Conservation (phyloP, 1,284 basidiomycete genomes). For the Pseudozyma tsukubaensis region DNA sequence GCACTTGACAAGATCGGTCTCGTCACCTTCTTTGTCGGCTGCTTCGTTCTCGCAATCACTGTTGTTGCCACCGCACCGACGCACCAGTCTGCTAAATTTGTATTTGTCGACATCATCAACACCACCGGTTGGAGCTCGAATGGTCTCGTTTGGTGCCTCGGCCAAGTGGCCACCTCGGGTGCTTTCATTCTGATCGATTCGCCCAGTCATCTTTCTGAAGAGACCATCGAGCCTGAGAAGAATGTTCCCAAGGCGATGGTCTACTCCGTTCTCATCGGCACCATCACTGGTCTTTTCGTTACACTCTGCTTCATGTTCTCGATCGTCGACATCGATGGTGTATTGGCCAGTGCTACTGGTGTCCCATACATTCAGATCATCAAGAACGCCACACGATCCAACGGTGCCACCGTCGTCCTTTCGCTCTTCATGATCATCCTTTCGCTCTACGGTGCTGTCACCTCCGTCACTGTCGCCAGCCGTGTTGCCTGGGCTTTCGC, state of each 20-base stretch:
- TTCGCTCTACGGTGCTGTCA: constrained; percentile 35
- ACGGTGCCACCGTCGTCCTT: constrained; percentile 32
- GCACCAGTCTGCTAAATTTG: constrained; percentile 31
- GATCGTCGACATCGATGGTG: constrained; percentile 38
- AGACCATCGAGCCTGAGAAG: constrained; percentile 37
- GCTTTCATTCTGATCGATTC: constrained; percentile 39
- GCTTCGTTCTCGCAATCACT: constrained; percentile 38
- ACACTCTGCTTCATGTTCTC: constrained; percentile 44
- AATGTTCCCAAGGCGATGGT: constrained; percentile 43
- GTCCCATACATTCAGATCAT: constrained; percentile 38
- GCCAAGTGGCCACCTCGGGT: constrained; percentile 33
- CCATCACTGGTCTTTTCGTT: constrained; percentile 30
- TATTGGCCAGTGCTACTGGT: constrained; percentile 22
- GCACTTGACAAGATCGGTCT: constrained; percentile 34
- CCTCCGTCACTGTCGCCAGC: constrained; percentile 30
- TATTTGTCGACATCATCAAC: constrained; percentile 40
- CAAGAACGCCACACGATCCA: constrained; percentile 32
- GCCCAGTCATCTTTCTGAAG: constrained; percentile 36
- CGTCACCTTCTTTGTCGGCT: constrained; percentile 29
- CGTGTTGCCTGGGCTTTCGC: constrained; percentile 39
- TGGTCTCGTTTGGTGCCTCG: constrained; percentile 29
- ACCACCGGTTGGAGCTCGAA: constrained; percentile 30
- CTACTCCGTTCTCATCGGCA: constrained; percentile 35
- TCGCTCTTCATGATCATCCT: constrained; percentile 38
- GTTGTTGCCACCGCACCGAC: constrained; percentile 28